Evolutionary conservation across 2,329 filamentous ascomycete genomes (phyloP).

Genomic region (Lasiodiplodia citricola): DNA sequence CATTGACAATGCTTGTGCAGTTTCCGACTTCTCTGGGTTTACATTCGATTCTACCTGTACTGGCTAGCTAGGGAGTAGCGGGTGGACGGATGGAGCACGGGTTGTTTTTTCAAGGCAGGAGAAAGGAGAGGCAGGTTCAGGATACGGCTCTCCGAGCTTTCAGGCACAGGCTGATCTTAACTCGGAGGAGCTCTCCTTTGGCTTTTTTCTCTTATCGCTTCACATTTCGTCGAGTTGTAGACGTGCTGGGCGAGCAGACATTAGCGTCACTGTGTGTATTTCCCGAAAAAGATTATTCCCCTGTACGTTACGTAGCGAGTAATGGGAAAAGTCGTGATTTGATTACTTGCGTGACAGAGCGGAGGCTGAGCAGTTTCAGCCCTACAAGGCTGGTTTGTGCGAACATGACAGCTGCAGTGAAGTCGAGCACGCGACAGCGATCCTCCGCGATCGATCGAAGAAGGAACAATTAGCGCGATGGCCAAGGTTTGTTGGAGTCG

Average conservation of each 20-base stretch:
- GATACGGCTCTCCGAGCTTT: slow-evolving; percentile 14
- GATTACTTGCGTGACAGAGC: not conserved
- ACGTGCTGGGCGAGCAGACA: slow-evolving; percentile 20
- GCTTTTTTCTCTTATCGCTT: slow-evolving; percentile 20
- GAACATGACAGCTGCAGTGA: not conserved
- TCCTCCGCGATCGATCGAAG: not conserved
- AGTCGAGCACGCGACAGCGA: not conserved
- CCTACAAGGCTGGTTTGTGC: slow-evolving; percentile 7
- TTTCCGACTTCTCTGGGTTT: slow-evolving; percentile 21
- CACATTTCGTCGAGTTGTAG: slow-evolving; percentile 13
- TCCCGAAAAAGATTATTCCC: slow-evolving; percentile 25
- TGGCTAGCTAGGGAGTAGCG: slow-evolving; percentile 25
- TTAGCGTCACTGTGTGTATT: slow-evolving; percentile 24
- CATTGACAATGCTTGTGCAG: slow-evolving; percentile 3
- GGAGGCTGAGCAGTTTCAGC: slow-evolving; percentile 19
- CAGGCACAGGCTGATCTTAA: slow-evolving; percentile 15
- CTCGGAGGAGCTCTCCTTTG: slow-evolving; percentile 23
- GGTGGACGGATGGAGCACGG: slow-evolving; percentile 13
- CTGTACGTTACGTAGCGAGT: slow-evolving; percentile 23
- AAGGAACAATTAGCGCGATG: not conserved
- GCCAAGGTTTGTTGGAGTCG: not conserved
- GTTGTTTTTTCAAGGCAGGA: slow-evolving; percentile 12
- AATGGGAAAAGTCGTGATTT: slow-evolving; percentile 24
- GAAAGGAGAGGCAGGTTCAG: slow-evolving; percentile 16
- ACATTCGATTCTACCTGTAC: slow-evolving; percentile 21